Evolutionary conservation across 208 protist genomes (phyloP).

Genomic region (Leishmania turanica): DNA sequence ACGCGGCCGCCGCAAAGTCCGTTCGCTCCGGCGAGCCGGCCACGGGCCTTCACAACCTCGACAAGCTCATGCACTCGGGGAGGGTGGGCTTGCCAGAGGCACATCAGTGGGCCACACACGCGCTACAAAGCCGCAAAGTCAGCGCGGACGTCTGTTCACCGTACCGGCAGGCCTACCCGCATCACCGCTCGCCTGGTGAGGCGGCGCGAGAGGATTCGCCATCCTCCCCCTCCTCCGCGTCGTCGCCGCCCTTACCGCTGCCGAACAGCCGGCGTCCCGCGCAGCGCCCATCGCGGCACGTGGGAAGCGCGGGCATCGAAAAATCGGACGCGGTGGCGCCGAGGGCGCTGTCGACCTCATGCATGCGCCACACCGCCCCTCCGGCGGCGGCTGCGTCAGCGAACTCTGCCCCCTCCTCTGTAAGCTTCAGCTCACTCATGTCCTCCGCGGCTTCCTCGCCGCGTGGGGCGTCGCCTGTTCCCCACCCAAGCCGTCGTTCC

Average conservation of each 20-base stretch:
- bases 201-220: neutral
- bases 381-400: neutral
- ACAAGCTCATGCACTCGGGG: neutral
- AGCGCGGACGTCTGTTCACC: neutral
- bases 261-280: neutral
- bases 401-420: neutral
- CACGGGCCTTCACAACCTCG: neutral
- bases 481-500: neutral
- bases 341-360: neutral
- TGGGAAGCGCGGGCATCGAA: neutral
- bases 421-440: neutral
- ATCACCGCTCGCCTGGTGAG: neutral
- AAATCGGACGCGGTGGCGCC: neutral
- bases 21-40: neutral
- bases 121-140: neutral
- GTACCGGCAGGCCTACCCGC: neutral
- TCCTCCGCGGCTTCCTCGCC: neutral
- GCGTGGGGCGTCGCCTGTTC: neutral
- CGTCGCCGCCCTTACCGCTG: neutral
- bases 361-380: neutral
- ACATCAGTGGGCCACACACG: neutral
- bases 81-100: neutral
- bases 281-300: neutral
- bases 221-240: neutral
- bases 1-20: neutral